Evolutionary conservation across 2,329 filamentous ascomycete species (phyloP).

Genomic region (Neopestalotiopsis clavispora): DNA sequence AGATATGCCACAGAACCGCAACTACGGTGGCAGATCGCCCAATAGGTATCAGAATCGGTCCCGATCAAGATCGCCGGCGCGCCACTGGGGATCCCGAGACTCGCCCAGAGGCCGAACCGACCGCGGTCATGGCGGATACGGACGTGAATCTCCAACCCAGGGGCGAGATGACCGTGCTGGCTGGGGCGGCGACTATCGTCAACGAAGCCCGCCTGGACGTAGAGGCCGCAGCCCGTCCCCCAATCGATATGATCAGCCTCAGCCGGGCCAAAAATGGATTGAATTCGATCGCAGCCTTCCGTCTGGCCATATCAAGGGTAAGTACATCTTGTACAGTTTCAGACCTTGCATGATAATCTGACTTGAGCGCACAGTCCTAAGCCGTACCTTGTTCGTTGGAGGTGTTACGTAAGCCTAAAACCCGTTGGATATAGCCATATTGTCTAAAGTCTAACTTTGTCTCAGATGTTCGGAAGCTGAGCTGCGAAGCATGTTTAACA

Average conservation of each 20-base stretch:
- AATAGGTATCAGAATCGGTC: slow-evolving; percentile 66
- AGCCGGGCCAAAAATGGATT: slow-evolving; percentile 67
- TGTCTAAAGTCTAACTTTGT: slow-evolving; percentile 14
- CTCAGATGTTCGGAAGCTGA: slow-evolving; percentile 77
- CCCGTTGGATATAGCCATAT: not conserved
- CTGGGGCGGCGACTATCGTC: slow-evolving; percentile 70
- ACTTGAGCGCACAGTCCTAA: slow-evolving; percentile 67
- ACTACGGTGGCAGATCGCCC: slow-evolving; percentile 67
- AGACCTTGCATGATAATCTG: not conserved
- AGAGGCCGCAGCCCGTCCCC: slow-evolving; percentile 69
- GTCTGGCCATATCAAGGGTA: slow-evolving; percentile 78
- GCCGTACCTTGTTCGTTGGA: slow-evolving; percentile 94
- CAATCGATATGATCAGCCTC: slow-evolving; percentile 39
- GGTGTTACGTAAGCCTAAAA: slow-evolving; percentile 77
- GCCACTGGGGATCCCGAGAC: slow-evolving; percentile 70
- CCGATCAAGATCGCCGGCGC: slow-evolving; percentile 80
- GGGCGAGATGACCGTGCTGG: slow-evolving; percentile 60
- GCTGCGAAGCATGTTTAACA: slow-evolving; percentile 78
- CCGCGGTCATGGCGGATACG: slow-evolving; percentile 75
- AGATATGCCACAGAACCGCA: slow-evolving; percentile 60
- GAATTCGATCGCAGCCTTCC: slow-evolving; percentile 79
- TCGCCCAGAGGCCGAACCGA: slow-evolving; percentile 71
- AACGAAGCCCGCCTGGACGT: slow-evolving; percentile 80
- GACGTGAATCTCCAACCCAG: slow-evolving; percentile 69
- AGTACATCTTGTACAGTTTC: slow-evolving; percentile 8